Evolutionary conservation across 2,329 filamentous ascomycete species (phyloP).

Genomic region (Zalaria obscura): DNA sequence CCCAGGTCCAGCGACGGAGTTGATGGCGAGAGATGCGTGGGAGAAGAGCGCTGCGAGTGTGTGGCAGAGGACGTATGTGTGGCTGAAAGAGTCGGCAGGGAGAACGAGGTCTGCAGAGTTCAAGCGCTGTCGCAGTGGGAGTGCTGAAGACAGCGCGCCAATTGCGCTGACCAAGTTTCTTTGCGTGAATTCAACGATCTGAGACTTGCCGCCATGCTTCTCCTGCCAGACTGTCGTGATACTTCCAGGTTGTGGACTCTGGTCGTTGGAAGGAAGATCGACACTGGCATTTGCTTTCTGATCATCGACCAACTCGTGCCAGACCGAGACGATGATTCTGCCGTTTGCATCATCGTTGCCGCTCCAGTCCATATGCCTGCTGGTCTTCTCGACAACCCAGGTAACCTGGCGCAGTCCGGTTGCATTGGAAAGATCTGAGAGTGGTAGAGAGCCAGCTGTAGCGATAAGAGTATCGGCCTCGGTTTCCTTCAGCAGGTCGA

Average conservation of each 20-base stretch:
- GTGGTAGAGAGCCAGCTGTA: slow-evolving; percentile 72
- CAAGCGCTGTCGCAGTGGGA: slow-evolving; percentile 64
- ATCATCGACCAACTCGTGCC: slow-evolving; percentile 78
- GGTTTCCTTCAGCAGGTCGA: slow-evolving; percentile 57
- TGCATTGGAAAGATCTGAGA: slow-evolving; percentile 58
- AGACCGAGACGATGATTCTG: slow-evolving; percentile 70
- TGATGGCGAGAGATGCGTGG: slow-evolving; percentile 75
- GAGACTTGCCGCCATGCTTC: slow-evolving; percentile 31
- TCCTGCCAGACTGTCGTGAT: slow-evolving; percentile 53
- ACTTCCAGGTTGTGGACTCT: slow-evolving; percentile 32
- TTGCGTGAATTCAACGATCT: slow-evolving; percentile 72
- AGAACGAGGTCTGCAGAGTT: slow-evolving; percentile 67
- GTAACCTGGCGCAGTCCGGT: slow-evolving; percentile 62
- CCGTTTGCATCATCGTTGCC: slow-evolving; percentile 64
- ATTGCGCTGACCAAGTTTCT: slow-evolving; percentile 79
- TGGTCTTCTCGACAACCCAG: slow-evolving; percentile 88
- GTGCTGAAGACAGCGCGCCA: slow-evolving; percentile 58
- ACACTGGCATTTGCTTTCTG: slow-evolving; percentile 41
- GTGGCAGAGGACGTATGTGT: slow-evolving; percentile 64
- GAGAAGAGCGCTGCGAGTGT: slow-evolving; percentile 73
- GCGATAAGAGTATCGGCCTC: slow-evolving; percentile 73
- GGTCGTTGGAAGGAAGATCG: slow-evolving; percentile 51
- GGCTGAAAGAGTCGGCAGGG: slow-evolving; percentile 66
- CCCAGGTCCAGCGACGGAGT: slow-evolving; percentile 65
- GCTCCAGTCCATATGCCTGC: slow-evolving; percentile 89